phyloP scores from a whole-genome alignment of 176 grass and related monocot genomes.

The Rhynchospora pubera region DNA sequence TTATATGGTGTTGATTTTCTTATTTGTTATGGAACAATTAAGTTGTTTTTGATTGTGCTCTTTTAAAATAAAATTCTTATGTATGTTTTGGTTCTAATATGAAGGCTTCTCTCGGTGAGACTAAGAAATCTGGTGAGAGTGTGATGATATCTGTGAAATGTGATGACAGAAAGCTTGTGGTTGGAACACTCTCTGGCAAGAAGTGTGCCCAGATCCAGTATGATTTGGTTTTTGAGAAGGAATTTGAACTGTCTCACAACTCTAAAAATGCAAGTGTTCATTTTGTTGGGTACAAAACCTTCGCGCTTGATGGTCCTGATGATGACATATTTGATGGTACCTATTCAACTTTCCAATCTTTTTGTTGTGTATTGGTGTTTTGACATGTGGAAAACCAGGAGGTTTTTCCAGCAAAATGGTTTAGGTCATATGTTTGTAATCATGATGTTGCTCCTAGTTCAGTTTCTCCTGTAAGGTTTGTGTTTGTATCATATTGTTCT shows the following conservation, averaged over 20 bases:
- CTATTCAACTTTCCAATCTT: not conserved
- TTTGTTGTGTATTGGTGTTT: not conserved
- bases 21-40: not conserved
- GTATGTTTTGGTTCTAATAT: not conserved
- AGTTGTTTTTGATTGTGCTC: not conserved
- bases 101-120: slow-evolving; percentile 58
- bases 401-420: not conserved
- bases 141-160: slow-evolving; percentile 49
- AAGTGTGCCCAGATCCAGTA: slow-evolving; percentile 60
- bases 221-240: slow-evolving; percentile 83
- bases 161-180: slow-evolving; percentile 42
- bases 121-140: slow-evolving; percentile 49
- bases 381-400: not conserved
- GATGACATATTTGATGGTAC: slow-evolving; percentile 54
- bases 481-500: too few relatives aligned
- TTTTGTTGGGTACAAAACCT: slow-evolving; percentile 74
- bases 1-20: not conserved
- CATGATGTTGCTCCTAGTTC: slow-evolving; percentile 1
- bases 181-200: slow-evolving; percentile 56
- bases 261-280: slow-evolving; percentile 61
- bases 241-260: slow-evolving; percentile 77
- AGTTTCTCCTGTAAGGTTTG: too few relatives aligned
- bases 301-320: slow-evolving; percentile 15
- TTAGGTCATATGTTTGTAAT: not conserved
- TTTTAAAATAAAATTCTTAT: not conserved